A percentile compares a stretch with the other conserved stretches of the same genome.
These are phyloP conservation scores for Kockovaella imperatae DNA, from an alignment of 768 basidiomycete genomes.

Conservation along the genomic window DNA sequence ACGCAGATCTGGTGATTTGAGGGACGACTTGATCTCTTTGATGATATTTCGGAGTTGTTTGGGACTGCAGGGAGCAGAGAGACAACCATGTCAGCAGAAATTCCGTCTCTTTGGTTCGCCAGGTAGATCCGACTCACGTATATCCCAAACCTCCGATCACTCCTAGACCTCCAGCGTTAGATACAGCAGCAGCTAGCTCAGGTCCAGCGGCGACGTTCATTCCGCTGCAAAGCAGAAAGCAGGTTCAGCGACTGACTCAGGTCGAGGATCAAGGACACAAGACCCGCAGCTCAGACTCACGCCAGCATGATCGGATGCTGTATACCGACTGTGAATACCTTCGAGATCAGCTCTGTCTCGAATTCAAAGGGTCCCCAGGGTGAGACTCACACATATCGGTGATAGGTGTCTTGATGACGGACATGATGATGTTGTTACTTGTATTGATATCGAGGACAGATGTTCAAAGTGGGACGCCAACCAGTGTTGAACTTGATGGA, in stretches of 20 bases:
- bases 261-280: conserved; percentile 44
- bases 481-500: background rate
- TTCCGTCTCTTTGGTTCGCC: background rate
- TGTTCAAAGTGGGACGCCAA: background rate
- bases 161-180: conserved; percentile 86
- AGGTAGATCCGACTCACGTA: conserved; percentile 13
- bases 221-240: conserved; percentile 32
- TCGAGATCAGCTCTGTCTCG: background rate
- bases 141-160: conserved; percentile 68
- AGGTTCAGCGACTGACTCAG: conserved; percentile 3
- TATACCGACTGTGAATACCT: conserved; percentile 49
- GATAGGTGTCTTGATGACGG: conserved; percentile 64
- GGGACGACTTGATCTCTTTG: conserved; percentile 59
- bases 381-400: conserved; percentile 58
- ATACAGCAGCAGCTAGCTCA: conserved; percentile 79
- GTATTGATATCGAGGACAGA: background rate
- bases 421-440: conserved; percentile 10
- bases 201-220: conserved; percentile 82
- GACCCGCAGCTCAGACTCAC: conserved; percentile 45
- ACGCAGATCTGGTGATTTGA: conserved; percentile 48
- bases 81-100: conserved; percentile 60
- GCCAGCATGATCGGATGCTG: conserved; percentile 82
- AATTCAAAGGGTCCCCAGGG: background rate
- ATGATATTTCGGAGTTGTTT: conserved; percentile 23
- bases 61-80: too few relatives aligned